These are phyloP conservation scores for Daldinia caldariorum DNA, from an alignment of 495 filamentous ascomycete genomes.

Conservation along the genomic window DNA sequence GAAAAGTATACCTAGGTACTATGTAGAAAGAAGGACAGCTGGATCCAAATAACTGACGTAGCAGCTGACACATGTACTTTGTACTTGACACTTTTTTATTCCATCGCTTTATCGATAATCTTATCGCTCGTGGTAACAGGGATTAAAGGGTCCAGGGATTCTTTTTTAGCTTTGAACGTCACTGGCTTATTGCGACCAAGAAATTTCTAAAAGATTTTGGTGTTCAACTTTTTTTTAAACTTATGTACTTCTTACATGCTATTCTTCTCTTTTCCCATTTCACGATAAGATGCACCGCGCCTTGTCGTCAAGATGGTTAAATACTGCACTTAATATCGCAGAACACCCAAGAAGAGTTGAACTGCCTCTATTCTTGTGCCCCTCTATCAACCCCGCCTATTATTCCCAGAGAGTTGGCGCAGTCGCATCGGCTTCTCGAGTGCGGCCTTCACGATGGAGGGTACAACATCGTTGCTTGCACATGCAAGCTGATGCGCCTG, in stretches of 20 bases:
- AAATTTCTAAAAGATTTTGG: slow-evolving; percentile 12
- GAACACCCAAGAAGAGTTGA: slow-evolving; percentile 50
- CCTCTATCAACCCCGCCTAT: slow-evolving; percentile 44
- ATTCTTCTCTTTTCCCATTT: slow-evolving; percentile 14
- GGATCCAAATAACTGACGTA: slow-evolving; percentile 39
- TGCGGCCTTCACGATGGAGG: slow-evolving; percentile 33
- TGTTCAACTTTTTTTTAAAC: not conserved
- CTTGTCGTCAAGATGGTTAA: slow-evolving; percentile 56
- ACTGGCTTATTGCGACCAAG: slow-evolving; percentile 17
- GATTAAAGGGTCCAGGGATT: slow-evolving; percentile 3
- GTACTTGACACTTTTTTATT: not conserved
- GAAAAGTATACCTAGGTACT: too few relatives aligned
- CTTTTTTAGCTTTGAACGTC: slow-evolving; percentile 14
- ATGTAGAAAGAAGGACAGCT: slow-evolving; percentile 27
- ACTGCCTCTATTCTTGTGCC: slow-evolving; percentile 58
- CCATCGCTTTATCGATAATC: slow-evolving; percentile 30
- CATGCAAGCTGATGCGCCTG: slow-evolving; percentile 30
- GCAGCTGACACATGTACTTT: slow-evolving; percentile 16
- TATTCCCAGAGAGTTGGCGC: slow-evolving; percentile 27
- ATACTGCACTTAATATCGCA: slow-evolving; percentile 51
- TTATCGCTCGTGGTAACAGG: slow-evolving; percentile 17
- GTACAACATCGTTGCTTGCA: slow-evolving; percentile 47
- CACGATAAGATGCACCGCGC: slow-evolving; percentile 58
- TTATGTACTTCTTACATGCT: slow-evolving; percentile 8
- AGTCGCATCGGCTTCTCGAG: slow-evolving; percentile 24